Evolutionary conservation across 768 basidiomycete genomes (phyloP).

Genomic region (Lepiota subincarnata): DNA sequence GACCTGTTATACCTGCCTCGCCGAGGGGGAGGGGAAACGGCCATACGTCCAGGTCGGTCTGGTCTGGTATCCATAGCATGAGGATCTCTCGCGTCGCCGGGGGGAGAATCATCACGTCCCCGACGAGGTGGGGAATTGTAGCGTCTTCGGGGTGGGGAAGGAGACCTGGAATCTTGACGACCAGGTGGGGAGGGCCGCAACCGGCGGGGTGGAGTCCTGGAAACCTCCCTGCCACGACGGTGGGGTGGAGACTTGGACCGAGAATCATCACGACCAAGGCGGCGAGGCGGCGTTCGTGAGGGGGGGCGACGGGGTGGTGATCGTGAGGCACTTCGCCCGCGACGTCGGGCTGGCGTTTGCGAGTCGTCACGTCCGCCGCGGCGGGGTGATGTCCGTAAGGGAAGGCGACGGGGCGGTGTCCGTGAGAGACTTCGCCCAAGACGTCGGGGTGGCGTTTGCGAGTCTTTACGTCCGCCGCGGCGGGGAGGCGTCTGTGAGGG

Average conservation of each 20-base stretch:
- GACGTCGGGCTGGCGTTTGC: no score
- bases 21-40: slow-evolving; percentile 22
- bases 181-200: slow-evolving; percentile 14
- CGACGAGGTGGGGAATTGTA: slow-evolving; percentile 10
- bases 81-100: slow-evolving; percentile 5
- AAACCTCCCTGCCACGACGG: slow-evolving; percentile 9
- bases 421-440: background rate
- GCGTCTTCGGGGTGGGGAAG: slow-evolving; percentile 9
- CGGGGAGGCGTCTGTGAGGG: background rate
- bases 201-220: slow-evolving; percentile 20
- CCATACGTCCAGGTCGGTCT: slow-evolving; percentile 10
- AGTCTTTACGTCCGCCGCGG: slow-evolving; percentile 14
- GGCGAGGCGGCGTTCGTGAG: background rate
- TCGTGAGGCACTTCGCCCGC: no score
- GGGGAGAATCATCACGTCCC: slow-evolving; percentile 6
- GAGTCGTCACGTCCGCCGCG: slow-evolving; percentile 17
- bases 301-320: no score
- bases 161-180: background rate
- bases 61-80: slow-evolving; percentile 10
- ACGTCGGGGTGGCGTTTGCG: slow-evolving; percentile 15
- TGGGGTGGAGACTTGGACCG: slow-evolving; percentile 15
- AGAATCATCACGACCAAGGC: slow-evolving; percentile 16
- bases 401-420: no score
- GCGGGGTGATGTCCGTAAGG: background rate
- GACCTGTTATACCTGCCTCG: slow-evolving; percentile 5